Evolutionary conservation across 768 basidiomycete species (phyloP).

Genomic region (Suillus discolor): DNA sequence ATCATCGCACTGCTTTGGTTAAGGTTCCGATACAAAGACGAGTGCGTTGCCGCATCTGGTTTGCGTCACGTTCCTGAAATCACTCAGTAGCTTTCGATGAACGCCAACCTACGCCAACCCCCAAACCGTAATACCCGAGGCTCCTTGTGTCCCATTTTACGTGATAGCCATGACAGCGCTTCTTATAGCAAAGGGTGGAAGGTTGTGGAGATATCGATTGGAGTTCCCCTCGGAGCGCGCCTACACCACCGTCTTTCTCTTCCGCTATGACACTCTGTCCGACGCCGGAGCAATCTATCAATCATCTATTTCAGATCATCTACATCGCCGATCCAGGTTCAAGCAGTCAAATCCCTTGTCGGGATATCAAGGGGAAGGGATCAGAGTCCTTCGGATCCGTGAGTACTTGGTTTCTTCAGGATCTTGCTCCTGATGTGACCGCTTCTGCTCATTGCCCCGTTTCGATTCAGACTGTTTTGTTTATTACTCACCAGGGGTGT

Average conservation of each 20-base stretch:
- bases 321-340: background rate
- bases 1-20: background rate
- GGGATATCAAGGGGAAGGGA: background rate
- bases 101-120: background rate
- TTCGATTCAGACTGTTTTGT: background rate
- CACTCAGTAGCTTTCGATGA: background rate
- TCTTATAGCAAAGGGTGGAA: background rate
- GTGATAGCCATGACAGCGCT: background rate
- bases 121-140: background rate
- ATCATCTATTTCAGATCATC: background rate
- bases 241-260: background rate
- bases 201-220: background rate
- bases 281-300: background rate
- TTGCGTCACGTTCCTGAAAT: background rate
- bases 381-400: background rate
- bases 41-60: background rate
- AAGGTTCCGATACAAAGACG: background rate
- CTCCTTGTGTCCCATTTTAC: background rate
- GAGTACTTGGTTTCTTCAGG: background rate
- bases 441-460: background rate
- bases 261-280: background rate
- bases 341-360: background rate
- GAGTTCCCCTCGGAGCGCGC: background rate
- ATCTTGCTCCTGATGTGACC: background rate
- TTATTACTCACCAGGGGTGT: background rate